phyloP scores from a whole-genome alignment of 805 yeast genomes.

The Starmera amethionina region DNA sequence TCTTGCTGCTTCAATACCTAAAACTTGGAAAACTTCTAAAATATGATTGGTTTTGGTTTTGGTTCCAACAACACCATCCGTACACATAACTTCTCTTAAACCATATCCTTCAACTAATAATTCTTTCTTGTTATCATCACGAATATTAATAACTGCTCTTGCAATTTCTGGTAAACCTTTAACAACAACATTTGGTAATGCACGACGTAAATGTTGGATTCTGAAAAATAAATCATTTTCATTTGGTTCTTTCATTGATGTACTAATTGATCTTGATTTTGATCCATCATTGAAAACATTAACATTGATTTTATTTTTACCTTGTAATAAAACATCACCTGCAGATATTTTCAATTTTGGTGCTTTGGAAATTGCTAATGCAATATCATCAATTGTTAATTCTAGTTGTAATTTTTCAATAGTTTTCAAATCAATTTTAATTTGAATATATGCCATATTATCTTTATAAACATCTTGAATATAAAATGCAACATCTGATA shows the following conservation, averaged over 20 bases:
- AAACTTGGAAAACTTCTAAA: conserved; percentile 75
- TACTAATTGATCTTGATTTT: conserved; percentile 30
- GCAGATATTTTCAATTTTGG: conserved; percentile 81
- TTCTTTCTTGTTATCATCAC: conserved; percentile 80
- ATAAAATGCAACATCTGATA: conserved; percentile 78
- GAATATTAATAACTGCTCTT: conserved; percentile 92
- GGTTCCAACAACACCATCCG: conserved; percentile 90
- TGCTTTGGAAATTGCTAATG: conserved; percentile 68
- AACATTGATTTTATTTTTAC: conserved; percentile 58
- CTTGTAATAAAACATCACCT: conserved; percentile 59
- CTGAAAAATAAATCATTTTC: conserved; percentile 64
- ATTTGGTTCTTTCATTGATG: conserved; percentile 27
- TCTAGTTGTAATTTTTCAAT: conserved; percentile 88
- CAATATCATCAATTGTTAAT: conserved; percentile 76
- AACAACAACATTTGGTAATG: conserved; percentile 78
- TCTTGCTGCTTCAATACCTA: conserved; percentile 98
- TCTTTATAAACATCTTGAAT: conserved; percentile 92
- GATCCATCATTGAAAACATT: conserved; percentile 38
- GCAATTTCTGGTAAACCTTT: conserved; percentile 88
- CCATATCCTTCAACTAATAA: conserved; percentile 97
- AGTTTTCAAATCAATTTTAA: conserved; percentile 73
- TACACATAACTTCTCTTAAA: conserved; percentile 88
- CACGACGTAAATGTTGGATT: conserved; percentile 83
- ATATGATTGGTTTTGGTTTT: conserved; percentile 88
- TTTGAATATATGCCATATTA: conserved; percentile 65